Evolutionary conservation across 208 protist species (phyloP).

Genomic region (Angomonas ambiguus): DNA sequence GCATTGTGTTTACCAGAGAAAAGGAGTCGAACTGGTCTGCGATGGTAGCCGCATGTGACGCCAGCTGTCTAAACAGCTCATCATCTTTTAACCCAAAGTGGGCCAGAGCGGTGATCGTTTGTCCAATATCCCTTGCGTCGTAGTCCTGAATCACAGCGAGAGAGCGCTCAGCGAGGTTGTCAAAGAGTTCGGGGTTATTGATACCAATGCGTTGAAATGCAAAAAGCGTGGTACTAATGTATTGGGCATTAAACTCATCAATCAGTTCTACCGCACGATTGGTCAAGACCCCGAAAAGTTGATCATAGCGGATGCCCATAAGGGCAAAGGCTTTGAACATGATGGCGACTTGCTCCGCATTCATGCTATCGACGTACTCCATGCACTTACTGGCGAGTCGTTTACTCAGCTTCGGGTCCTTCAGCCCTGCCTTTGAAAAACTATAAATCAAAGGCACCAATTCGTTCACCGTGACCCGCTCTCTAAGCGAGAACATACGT

Average conservation of each 20-base stretch:
- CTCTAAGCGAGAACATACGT: constrained; percentile 80
- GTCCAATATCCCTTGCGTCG: constrained; percentile 78
- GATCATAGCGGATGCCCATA: constrained; percentile 91
- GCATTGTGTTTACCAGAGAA: constrained; percentile 81
- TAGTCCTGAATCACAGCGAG: constrained; percentile 88
- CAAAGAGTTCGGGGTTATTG: constrained; percentile 91
- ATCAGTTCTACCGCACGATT: constrained; percentile 91
- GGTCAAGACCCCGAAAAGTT: constrained; percentile 90
- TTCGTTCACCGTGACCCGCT: constrained; percentile 88
- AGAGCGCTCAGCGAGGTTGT: constrained; percentile 88
- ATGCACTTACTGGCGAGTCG: constrained; percentile 87
- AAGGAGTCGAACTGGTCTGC: constrained; percentile 80
- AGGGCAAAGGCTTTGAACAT: constrained; percentile 88
- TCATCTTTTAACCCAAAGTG: constrained; percentile 91
- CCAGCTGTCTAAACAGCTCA: constrained; percentile 87
- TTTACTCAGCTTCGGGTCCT: constrained; percentile 86
- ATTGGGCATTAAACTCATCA: constrained; percentile 89
- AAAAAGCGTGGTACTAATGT: constrained; percentile 85
- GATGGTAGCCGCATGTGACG: constrained; percentile 83
- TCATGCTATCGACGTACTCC: constrained; percentile 92
- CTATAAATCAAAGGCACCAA: constrained; percentile 80
- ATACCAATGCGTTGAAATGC: constrained; percentile 90
- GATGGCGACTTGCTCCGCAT: constrained; percentile 80
- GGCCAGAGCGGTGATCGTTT: constrained; percentile 83
- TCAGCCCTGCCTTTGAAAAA: constrained; percentile 83